Base-by-base conservation (phyloP, 768 basidiomycete genomes). In the Tulasnella sp. region DNA sequence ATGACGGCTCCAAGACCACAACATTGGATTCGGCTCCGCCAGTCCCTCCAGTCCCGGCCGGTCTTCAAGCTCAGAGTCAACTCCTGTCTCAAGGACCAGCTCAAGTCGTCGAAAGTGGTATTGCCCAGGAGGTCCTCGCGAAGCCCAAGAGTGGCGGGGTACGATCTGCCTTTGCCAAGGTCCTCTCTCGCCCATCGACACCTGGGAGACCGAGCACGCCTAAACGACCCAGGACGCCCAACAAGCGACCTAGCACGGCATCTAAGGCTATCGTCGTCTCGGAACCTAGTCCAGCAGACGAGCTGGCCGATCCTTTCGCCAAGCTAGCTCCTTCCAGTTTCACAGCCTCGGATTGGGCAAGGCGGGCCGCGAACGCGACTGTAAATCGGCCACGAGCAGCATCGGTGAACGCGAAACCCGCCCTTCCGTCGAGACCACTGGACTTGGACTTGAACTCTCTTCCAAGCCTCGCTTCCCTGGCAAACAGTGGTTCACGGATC, bases 211-310 rank as follows among this genome's bases (percentile, higher is more conserved):
- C 77, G 7, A 29, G 61, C 23, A 72, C 77, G 10, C 77, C 77
- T n/a, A 77, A 72, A 72, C 77, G 77, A 10, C 77, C 77, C 18
- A 35, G 29, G 42, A 77, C 77, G n/a, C 61, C 77, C 16, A 70
- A 44, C 40, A 42, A 77, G 35, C 75, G 55, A 37, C 35, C 51
- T n/a, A 61, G 46, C 46, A 76, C 67, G 40, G 57, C 55, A 35
- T 51, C 46, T 2, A 61, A 35, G 61, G 46, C 71, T 13, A 48
- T 42, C 26, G 46, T 32, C 5, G 15, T 37, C 13, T 42, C 71
- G 10, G 71, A 39, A 23, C 46, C 71, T 2, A 73, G 29, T 23
- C 71, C 71, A 15, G 40, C 26, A 5, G 61, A 35, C 16, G 61
- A 67, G 29, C 13, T 67, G 29, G 61, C 61, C 0, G 61, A 67